phyloP scores from a whole-genome alignment of 306 rosid species.

The Echinosophora koreensis region DNA sequence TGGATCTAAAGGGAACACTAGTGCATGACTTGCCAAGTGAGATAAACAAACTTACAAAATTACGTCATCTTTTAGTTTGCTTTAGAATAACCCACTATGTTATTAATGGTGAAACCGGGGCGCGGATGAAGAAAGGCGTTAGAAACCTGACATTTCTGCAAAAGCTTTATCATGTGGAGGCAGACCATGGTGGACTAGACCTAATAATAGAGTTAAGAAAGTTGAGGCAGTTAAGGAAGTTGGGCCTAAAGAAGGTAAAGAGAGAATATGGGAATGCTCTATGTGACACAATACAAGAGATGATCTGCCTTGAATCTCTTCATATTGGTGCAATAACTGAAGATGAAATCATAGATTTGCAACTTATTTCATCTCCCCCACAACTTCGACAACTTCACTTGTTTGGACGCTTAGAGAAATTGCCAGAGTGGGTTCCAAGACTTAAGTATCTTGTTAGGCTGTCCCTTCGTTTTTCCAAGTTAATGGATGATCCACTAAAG shows the following conservation, averaged over 20 bases:
- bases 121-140: background rate
- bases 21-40: slow-evolving; percentile 11
- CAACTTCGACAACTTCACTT: background rate
- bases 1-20: slow-evolving; percentile 14
- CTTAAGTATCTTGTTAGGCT: background rate
- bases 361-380: background rate
- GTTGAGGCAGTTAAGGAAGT: slow-evolving; percentile 8
- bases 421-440: background rate
- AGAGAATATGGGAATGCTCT: background rate
- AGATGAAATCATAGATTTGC: background rate
- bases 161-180: background rate
- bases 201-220: background rate
- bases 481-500: slow-evolving; percentile 21
- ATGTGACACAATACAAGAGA: background rate
- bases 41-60: slow-evolving; percentile 27
- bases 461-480: background rate
- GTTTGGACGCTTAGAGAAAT: background rate
- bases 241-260: background rate
- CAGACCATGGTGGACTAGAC: background rate
- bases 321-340: background rate
- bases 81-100: too few relatives aligned
- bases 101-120: background rate
- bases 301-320: background rate
- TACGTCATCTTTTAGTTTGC: background rate
- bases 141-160: background rate